These are phyloP conservation scores for Galerina sulciceps DNA, from an alignment of 768 basidiomycete species.

Conservation along the genomic window DNA sequence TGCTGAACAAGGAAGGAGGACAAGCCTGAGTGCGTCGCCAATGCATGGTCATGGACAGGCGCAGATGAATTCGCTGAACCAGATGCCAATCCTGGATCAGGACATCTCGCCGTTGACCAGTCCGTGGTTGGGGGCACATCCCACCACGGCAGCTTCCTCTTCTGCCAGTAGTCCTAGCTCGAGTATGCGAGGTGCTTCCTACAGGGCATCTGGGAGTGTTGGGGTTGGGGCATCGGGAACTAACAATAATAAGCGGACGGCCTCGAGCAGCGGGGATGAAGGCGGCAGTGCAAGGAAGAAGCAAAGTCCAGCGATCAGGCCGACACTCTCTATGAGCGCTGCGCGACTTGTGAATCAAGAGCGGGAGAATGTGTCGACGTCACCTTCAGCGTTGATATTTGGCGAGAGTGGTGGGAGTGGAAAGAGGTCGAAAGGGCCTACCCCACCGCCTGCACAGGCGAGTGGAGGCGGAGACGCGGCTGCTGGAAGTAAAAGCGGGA, in stretches of 20 bases:
- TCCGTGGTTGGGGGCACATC: conserved; percentile 74
- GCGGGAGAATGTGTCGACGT: conserved; percentile 15
- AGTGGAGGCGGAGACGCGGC: background rate
- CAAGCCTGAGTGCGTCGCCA: conserved; percentile 38
- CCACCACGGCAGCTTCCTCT: conserved; percentile 13
- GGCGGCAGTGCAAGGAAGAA: conserved; percentile 51
- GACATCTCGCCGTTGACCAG: conserved; percentile 83
- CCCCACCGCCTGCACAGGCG: conserved; percentile 2
- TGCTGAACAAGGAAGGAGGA: conserved; percentile 3
- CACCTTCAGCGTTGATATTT: conserved; percentile 6
- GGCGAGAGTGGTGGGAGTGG: background rate
- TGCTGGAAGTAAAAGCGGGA: background rate
- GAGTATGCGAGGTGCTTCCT: background rate
- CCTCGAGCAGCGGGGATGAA: conserved; percentile 63
- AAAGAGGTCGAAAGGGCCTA: conserved; percentile 5
- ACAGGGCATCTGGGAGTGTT: background rate
- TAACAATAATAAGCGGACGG: conserved; percentile 49
- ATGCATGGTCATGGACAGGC: conserved; percentile 8
- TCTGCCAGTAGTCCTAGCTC: background rate
- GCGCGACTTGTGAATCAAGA: conserved; percentile 1
- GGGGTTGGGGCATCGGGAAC: background rate
- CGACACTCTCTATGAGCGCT: conserved; percentile 23
- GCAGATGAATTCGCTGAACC: conserved; percentile 23
- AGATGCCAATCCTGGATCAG: conserved; percentile 60
- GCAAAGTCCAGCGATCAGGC: conserved; percentile 50